phyloP scores from a whole-genome alignment of 2,329 filamentous ascomycete species.

The Xylaria sp. region DNA sequence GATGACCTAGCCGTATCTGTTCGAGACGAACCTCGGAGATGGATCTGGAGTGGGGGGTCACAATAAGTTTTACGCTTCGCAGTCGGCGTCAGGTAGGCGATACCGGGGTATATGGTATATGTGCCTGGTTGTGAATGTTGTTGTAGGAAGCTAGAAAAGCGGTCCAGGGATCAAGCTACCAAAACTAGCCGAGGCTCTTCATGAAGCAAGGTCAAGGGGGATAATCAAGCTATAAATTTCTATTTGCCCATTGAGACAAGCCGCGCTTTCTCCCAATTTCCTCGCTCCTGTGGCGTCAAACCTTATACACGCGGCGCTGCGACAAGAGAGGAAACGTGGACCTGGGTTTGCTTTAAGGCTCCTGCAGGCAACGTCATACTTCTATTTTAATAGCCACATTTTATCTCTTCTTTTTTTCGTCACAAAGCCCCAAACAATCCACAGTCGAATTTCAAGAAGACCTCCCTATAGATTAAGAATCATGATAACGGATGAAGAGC shows the following conservation, averaged over 20 bases:
- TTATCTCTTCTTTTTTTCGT: conserved; percentile 8
- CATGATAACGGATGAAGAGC: conserved; percentile 27
- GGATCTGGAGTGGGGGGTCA: not conserved
- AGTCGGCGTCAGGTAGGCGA: too few species aligned
- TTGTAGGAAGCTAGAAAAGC: conserved; percentile 14
- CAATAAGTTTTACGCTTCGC: not conserved
- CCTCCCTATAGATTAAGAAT: conserved; percentile 20
- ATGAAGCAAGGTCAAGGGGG: not conserved
- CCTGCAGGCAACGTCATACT: conserved; percentile 32
- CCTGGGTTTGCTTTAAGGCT: not conserved
- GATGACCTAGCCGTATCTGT: not conserved
- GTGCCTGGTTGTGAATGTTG: not conserved
- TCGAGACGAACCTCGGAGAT: not conserved
- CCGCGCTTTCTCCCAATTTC: too few species aligned
- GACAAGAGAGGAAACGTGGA: conserved; percentile 3
- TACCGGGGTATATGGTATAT: not conserved
- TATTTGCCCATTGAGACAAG: not conserved
- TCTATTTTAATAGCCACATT: not conserved
- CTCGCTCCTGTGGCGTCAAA: not conserved
- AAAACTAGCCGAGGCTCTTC: conserved; percentile 19
- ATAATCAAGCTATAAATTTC: conserved; percentile 7
- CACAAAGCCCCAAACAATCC: conserved; percentile 21
- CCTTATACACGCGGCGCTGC: conserved; percentile 3
- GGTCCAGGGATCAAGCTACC: conserved; percentile 23
- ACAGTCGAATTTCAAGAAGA: not conserved